These are phyloP conservation scores for Cladophialophora psammophila DNA, from an alignment of 2,329 filamentous ascomycete species.

Conservation along the genomic window DNA sequence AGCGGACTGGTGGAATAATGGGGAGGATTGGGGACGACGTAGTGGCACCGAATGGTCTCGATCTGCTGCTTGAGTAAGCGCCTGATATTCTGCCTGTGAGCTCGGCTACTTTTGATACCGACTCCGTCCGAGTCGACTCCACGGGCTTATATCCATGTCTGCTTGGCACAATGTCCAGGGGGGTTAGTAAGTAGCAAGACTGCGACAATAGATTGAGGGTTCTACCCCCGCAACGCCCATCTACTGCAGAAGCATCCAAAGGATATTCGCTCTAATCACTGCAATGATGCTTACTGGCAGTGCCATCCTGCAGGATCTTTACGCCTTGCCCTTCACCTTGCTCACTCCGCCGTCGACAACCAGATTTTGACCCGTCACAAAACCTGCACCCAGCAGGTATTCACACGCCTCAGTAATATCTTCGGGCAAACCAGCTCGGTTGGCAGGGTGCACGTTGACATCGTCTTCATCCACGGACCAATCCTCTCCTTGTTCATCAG, in stretches of 20 bases:
- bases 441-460: slow-evolving; percentile 52
- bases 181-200: not conserved
- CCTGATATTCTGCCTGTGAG: not conserved
- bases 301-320: not conserved
- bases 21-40: not conserved
- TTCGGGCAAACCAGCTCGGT: slow-evolving; percentile 55
- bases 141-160: not conserved
- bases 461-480: slow-evolving; percentile 53
- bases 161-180: not conserved
- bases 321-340: slow-evolving; percentile 39
- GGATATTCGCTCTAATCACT: not conserved
- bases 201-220: not conserved
- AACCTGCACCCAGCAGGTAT: slow-evolving; percentile 42
- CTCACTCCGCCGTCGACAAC: slow-evolving; percentile 40
- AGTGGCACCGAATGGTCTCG: slow-evolving; percentile 10
- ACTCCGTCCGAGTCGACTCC: not conserved
- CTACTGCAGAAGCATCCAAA: not conserved
- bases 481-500: slow-evolving; percentile 51
- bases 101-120: slow-evolving; percentile 5
- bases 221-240: not conserved
- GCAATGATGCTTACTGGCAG: not conserved
- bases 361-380: slow-evolving; percentile 41
- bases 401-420: slow-evolving; percentile 55
- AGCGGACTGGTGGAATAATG: not conserved
- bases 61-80: slow-evolving; percentile 17